Base-by-base conservation (phyloP, 371 early-diverging fungal genomes). In the Syncephalastrum contaminatum region DNA sequence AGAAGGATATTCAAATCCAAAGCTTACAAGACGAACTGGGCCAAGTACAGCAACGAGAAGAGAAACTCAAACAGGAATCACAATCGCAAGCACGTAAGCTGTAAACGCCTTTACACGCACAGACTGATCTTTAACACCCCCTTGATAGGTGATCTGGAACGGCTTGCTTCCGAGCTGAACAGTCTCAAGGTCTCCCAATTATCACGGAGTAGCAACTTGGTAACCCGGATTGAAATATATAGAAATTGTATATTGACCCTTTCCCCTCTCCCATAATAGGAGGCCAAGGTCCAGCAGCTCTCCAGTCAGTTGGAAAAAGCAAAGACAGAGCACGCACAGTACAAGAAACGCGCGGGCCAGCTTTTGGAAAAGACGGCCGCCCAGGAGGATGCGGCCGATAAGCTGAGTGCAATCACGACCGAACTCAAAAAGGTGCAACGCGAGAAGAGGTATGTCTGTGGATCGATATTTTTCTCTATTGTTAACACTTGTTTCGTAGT, bases 271-370 rank as follows among this genome's bases (percentile, higher is more conserved):
- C 4, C 25, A 5, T 7, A 4, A 25, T 43, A 80, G 81, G 81
- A 85, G 63, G 69, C 68, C n/a, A 81, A 74, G 63, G 66, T 72
- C 22, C 60, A 69, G 18, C 83, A 82, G 48, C 20, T 80, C 19
- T 66, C 63, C 18, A 30, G 56, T 15, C 83, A 86, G 36, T 46
- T 77, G 2, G 70, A 70, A 20, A 76, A 75, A 36, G 62, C 72
- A 7, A 74, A 77, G 20, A 56, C 48, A 14, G 77, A 84, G 48
- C 84, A 75, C 64, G 78, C 77, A n/a, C 83, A 82, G 53, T 86
- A 86, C 54, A 84, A 84, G 56, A 77, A 79, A 51, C 69, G 86
- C 10, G 86, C 86, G 6, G 70, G 72, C 36, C 55, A 70, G n/a
- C 54, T 86, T 25, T 56, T 86, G 4, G 71, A 82, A 54, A 82